A percentile compares a stretch with the other conserved stretches of the same genome.
These are phyloP conservation scores for Crithidia expoeki DNA, from an alignment of 208 protist species.

Conservation along the genomic window DNA sequence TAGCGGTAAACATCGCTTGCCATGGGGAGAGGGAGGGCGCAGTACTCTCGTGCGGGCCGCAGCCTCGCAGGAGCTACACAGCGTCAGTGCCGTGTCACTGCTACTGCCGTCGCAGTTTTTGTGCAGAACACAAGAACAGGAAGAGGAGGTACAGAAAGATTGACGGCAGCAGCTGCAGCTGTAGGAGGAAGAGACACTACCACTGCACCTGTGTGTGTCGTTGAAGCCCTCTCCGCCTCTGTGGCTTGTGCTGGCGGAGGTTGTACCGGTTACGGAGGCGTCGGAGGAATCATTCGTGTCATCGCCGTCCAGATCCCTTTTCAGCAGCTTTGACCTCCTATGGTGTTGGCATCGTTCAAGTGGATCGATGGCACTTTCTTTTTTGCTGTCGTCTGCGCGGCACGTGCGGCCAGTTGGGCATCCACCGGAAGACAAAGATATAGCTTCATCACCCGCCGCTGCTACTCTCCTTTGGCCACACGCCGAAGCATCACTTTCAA, in stretches of 20 bases:
- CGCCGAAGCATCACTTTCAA: no score
- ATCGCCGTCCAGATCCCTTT: neutral
- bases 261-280: neutral
- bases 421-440: conserved; percentile 22
- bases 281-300: neutral
- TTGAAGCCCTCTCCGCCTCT: conserved; percentile 8
- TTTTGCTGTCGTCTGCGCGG: conserved; percentile 7
- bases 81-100: neutral
- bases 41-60: conserved; percentile 3
- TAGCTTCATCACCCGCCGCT: no score
- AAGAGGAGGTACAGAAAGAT: neutral
- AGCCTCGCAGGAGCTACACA: conserved; percentile 24
- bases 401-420: conserved; percentile 30
- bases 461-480: no score
- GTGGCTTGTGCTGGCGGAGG: conserved; percentile 1
- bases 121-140: neutral
- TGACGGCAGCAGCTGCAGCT: conserved; percentile 24
- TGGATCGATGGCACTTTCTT: no score
- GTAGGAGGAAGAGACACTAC: no score
- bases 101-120: neutral
- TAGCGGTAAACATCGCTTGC: no score
- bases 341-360: no score
- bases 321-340: no score
- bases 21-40: neutral
- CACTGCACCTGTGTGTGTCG: no score